These are phyloP conservation scores for Phytophthora ramorum DNA, from an alignment of 352 stramenopile species.

Conservation along the genomic window DNA sequence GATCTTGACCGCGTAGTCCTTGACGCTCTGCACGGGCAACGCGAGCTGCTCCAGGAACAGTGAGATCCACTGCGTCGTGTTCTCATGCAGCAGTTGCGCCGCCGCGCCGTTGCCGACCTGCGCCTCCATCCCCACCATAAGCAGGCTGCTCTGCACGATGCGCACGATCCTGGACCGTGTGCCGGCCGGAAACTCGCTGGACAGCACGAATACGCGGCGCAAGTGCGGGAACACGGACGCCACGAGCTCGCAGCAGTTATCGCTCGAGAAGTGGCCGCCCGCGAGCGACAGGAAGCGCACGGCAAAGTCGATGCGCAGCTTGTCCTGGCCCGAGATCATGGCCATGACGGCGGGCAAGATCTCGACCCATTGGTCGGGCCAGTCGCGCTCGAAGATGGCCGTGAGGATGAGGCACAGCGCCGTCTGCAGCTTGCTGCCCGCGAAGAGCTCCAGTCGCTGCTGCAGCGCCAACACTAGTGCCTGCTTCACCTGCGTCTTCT, in stretches of 20 bases:
- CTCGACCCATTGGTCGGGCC: conserved; percentile 84
- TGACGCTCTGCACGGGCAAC: conserved; percentile 47
- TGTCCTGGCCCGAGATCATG: conserved; percentile 63
- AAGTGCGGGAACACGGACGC: conserved; percentile 79
- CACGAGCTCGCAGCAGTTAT: conserved; percentile 83
- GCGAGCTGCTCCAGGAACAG: conserved; percentile 68
- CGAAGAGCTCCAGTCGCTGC: conserved; percentile 63
- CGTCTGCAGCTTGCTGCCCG: conserved; percentile 79
- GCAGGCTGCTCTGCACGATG: conserved; percentile 79
- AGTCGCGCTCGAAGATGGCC: conserved; percentile 87
- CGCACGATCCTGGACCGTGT: conserved; percentile 67
- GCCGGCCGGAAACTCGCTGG: conserved; percentile 51
- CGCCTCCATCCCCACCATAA: conserved; percentile 87
- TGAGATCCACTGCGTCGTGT: conserved; percentile 74
- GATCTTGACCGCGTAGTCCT: conserved; percentile 80
- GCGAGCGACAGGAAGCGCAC: conserved; percentile 81
- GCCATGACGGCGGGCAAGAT: conserved; percentile 69
- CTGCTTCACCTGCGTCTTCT: conserved; percentile 74
- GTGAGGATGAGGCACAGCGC: conserved; percentile 77
- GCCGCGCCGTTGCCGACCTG: conserved; percentile 73
- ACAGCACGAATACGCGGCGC: conserved; percentile 61
- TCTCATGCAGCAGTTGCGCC: conserved; percentile 65
- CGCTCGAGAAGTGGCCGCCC: conserved; percentile 76
- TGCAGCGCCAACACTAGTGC: conserved; percentile 66
- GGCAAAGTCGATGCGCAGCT: conserved; percentile 69